Base-by-base conservation (phyloP, 768 basidiomycete species). In the Tremella mesenterica region DNA sequence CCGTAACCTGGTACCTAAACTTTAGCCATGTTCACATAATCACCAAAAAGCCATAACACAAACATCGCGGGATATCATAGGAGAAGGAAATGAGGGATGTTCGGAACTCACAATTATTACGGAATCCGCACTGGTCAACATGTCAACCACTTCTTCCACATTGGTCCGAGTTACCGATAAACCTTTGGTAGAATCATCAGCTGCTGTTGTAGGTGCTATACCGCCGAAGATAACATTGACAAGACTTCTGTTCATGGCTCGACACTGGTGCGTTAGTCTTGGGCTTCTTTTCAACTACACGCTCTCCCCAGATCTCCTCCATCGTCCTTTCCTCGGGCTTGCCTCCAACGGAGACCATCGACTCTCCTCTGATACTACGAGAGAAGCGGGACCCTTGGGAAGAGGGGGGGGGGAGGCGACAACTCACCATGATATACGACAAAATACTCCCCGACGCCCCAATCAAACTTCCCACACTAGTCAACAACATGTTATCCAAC, bases 371-470 rank as follows among this genome's bases (percentile, higher is more conserved):
- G 1, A 7, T 21, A 39, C 23, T 51, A n/a, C 43, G 20, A 18
- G 46, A 44, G 48, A 57, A 26, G 30, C 33, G 12, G 33, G 10
- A 10, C 10, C 10, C 33, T 18, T 36, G 33, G 12, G 18, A 36
- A 36, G 33, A 10, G 18, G 10, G 18, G 12, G 33, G 18, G 18
- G 10, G 10, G 33, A 45, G 26, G 8, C 6, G 25, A 7, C 5
- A 34, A 55, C 80, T 59, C 61, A 87, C 88, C 88, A 90, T 91
- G 68, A 91, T 89, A 63, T 91, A 90, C 10, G 86, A 88, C 45
- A 91, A 79, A 66, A 91, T 91, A 13, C 86, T 88, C 44, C 88
- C 88, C 72, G 85, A 86, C 67, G 90, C 88, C 33, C 88, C 88
- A 54, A 91, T 91, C 44, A 91, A 75, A 20, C 88, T 85, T 14